Conservation (phyloP, 768 basidiomycete genomes). For the Lepiota brunneoincarnata region DNA sequence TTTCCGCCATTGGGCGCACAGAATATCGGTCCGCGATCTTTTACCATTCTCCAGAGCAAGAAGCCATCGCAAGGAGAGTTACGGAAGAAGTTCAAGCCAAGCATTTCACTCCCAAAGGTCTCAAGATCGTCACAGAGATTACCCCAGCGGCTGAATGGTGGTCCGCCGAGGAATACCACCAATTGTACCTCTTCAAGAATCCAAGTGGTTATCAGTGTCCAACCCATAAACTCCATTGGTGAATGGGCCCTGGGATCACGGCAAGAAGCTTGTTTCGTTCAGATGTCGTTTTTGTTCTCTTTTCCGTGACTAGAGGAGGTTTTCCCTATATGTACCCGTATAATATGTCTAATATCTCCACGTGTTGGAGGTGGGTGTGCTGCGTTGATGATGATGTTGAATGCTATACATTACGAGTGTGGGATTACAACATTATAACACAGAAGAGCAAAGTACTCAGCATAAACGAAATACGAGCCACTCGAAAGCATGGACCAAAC, state of each 20-base stretch:
- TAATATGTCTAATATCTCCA: too few relatives aligned
- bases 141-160: constrained; percentile 72
- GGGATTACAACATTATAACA: too few relatives aligned
- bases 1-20: constrained; percentile 24
- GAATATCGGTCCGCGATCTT: constrained; percentile 97
- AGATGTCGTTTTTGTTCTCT: too few relatives aligned
- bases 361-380: too few relatives aligned
- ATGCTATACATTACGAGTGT: too few relatives aligned
- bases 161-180: constrained; percentile 81
- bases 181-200: constrained; percentile 81
- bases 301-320: too few relatives aligned
- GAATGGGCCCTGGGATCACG: background rate
- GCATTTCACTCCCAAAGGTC: constrained; percentile 70
- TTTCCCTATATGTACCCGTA: too few relatives aligned
- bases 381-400: too few relatives aligned
- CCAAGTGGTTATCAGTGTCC: constrained; percentile 91
- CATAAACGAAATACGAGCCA: too few relatives aligned
- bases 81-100: constrained; percentile 82
- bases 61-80: constrained; percentile 66
- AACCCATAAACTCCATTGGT: constrained; percentile 86
- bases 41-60: constrained; percentile 71
- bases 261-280: too few relatives aligned
- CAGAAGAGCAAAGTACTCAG: too few relatives aligned
- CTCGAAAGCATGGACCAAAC: background rate
- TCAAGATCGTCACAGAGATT: constrained; percentile 81